These are phyloP conservation scores for Aspergillus niger DNA, from an alignment of 2,329 filamentous ascomycete species.

Conservation along the genomic window DNA sequence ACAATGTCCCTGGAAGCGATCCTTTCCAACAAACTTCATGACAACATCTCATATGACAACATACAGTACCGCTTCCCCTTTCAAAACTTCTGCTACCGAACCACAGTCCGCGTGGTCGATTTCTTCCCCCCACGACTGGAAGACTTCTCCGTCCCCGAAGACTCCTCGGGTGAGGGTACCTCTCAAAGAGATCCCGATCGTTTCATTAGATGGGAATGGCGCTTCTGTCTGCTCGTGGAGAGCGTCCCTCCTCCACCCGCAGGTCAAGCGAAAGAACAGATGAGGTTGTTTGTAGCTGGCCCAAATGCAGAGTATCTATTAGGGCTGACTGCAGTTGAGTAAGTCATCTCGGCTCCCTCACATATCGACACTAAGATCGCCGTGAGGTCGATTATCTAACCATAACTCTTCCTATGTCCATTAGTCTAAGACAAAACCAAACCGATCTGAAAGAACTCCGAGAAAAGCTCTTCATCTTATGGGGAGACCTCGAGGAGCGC, in stretches of 20 bases:
- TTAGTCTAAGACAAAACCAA: conserved; percentile 59
- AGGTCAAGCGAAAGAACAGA: conserved; percentile 45
- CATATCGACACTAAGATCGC: neutral
- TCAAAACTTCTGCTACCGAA: conserved; percentile 69
- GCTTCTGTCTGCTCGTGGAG: conserved; percentile 77
- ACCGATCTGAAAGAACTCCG: conserved; percentile 57
- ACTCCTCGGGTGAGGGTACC: conserved; percentile 36
- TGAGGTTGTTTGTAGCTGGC: conserved; percentile 71
- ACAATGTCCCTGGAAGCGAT: conserved; percentile 51
- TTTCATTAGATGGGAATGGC: conserved; percentile 71
- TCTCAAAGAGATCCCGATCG: conserved; percentile 31
- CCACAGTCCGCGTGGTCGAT: conserved; percentile 75
- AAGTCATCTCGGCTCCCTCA: conserved; percentile 31
- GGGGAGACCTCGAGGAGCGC: conserved; percentile 80
- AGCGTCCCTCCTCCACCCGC: conserved; percentile 55
- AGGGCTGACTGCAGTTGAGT: conserved; percentile 57
- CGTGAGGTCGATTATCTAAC: neutral
- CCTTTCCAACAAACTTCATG: conserved; percentile 48
- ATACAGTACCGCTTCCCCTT: conserved; percentile 65
- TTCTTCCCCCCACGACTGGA: conserved; percentile 71
- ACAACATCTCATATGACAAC: conserved; percentile 49
- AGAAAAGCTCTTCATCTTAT: conserved; percentile 74
- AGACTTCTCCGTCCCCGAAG: conserved; percentile 65
- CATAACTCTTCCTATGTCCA: neutral
- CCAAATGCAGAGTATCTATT: conserved; percentile 59